Base-by-base conservation (phyloP, 2,329 filamentous ascomycete species). In the Amauroascus niger region DNA sequence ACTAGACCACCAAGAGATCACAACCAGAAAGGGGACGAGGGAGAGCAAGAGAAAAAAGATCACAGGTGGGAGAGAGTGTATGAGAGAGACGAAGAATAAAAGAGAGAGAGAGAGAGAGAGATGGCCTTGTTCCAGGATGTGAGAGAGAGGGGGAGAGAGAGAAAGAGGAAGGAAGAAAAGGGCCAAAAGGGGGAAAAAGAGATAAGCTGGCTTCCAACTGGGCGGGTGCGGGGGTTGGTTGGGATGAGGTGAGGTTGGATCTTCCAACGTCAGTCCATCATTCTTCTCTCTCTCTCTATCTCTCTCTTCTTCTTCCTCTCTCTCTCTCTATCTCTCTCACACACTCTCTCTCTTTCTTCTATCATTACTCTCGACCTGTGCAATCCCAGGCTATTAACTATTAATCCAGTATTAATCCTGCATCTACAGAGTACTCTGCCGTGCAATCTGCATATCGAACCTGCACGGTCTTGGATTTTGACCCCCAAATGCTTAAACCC, bases 341-440 rank as follows among this genome's bases (percentile, higher is more conserved):
- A 5, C 39, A 3, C 39, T 20, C 41, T 9, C 9, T 9, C 6
- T 45, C 40, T 6, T 24, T 14, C 1, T 5, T 28, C 13, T 13
- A 33, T 7, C 2, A 20, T 2, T 32, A 18, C 11, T 32, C 28
- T 6, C 11, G 13, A 18, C n/a, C 16, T 32, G n/a, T 11, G 18
- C 9, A 22, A 9, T n/a, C 8, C 14, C 24, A 6, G 14, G 11
- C 3, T 18, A 14, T 22, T 26, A 35, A 16, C 9, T 33, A 43
- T 50, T 33, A 44, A 44, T 33, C 1, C n/a, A 16, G 35, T 51
- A 51, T 50, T 50, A 26, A 32, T n/a, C 28, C 8, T 50, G 37
- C 48, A 32, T 43, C 48, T 41, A 13, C n/a, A n/a, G n/a, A n/a
- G n/a, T n/a, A n/a, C 22, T 6, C 24, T 50, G 30, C 30, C 46